phyloP scores from a whole-genome alignment of 495 filamentous ascomycete genomes.

The Cercophora newfieldiana region DNA sequence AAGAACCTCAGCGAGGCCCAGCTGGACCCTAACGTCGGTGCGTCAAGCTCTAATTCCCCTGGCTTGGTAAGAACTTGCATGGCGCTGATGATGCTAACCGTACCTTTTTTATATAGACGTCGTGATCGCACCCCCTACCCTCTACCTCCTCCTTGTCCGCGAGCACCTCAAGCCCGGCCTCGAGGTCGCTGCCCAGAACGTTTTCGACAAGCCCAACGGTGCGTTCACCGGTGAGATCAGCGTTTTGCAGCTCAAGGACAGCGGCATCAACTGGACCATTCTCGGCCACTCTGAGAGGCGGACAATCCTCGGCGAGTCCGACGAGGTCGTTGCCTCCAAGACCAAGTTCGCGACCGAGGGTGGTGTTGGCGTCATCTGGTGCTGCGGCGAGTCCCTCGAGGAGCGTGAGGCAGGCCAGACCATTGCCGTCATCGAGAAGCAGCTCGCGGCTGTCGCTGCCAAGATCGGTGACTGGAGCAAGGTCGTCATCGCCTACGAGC shows the following conservation, averaged over 20 bases:
- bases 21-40: conserved; percentile 67
- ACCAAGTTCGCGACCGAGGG: conserved; percentile 85
- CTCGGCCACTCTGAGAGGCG: conserved; percentile 93
- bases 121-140: conserved; percentile 84
- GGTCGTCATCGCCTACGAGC: conserved; percentile 97
- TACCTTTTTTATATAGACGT: conserved; percentile 64
- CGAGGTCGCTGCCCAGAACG: conserved; percentile 89
- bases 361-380: conserved; percentile 88
- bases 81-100: conserved; percentile 15
- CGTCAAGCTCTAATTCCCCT: conserved; percentile 21
- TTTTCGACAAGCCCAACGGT: conserved; percentile 94
- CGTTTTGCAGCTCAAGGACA: conserved; percentile 84
- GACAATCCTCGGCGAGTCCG: conserved; percentile 78
- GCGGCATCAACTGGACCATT: conserved; percentile 82
- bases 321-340: conserved; percentile 88
- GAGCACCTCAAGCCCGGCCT: conserved; percentile 65
- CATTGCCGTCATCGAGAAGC: conserved; percentile 82
- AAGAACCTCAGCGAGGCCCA: conserved; percentile 79
- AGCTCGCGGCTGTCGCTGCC: conserved; percentile 67
- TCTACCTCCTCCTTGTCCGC: conserved; percentile 86
- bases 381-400: conserved; percentile 92
- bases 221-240: conserved; percentile 97
- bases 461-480: conserved; percentile 84
- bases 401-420: conserved; percentile 87
- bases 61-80: background rate